Evolutionary conservation across 2,329 filamentous ascomycete genomes (phyloP), one percentile per base, ranked within the genome.

Genomic region (Cladosporium austrohemisphaericum): DNA sequence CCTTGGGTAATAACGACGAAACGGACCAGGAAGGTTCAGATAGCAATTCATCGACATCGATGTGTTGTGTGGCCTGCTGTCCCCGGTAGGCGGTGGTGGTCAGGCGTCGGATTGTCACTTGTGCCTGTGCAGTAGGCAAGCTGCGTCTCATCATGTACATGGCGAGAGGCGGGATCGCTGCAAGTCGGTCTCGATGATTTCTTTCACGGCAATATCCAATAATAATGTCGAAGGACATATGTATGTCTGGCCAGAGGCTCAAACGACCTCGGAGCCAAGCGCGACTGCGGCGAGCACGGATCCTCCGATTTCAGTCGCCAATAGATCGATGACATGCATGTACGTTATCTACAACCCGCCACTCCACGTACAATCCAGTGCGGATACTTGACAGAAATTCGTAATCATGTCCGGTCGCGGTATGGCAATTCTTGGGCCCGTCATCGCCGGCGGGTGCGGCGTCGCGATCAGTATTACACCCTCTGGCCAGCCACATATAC

Each of bases 11-110:
- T 4, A 95, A 81, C 7, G 86, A 84, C 26, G 80, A 75, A 57
- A 94, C 84, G 37, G 91, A 95, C 91, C 91, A 96, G 41, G 80
- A 85, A 18, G 91, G 89, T 52, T 78, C 77, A 13, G 80, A 76
- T 47, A 92, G 80, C 25, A 74, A 63, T 25, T 65, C 51, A 16
- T 71, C 63, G 13, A 74, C 52, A 38, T 67, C 56, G 33, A 63
- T 18, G 2, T 31, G 43, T 13, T 46, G 32, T 33, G n/a, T n/a
- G n/a, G n/a, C n/a, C n/a, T n/a, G n/a, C n/a, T n/a, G n/a, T n/a
- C n/a, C n/a, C n/a, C n/a, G n/a, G n/a, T n/a, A n/a, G n/a, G n/a
- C n/a, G n/a, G n/a, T n/a, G n/a, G n/a, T n/a, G n/a, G n/a, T n/a
- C n/a, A n/a, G n/a, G n/a, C n/a, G n/a, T n/a, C n/a, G n/a, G n/a